Conservation (phyloP, 2,329 filamentous ascomycete genomes). For the Ophiostoma sp. region DNA sequence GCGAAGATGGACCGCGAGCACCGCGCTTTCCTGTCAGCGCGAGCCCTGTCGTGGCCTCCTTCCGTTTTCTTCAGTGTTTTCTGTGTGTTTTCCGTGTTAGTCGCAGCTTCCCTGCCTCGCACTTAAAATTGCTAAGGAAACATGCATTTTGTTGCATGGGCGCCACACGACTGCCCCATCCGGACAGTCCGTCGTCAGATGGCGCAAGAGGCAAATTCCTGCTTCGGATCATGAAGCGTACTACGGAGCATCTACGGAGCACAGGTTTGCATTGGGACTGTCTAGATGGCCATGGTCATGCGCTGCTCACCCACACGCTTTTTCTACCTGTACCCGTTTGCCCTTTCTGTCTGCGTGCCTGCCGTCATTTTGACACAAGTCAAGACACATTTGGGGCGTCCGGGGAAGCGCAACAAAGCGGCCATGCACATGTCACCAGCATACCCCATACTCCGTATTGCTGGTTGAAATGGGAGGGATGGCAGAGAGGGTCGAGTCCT, state of each 20-base stretch:
- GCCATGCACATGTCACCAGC: neutral
- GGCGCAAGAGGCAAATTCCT: neutral
- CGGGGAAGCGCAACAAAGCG: neutral
- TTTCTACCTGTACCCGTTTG: neutral
- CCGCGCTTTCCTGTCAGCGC: conserved; percentile 4
- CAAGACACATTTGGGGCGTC: neutral
- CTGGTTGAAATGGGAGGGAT: neutral
- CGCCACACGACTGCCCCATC: conserved; percentile 1
- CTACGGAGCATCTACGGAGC: conserved; percentile 3
- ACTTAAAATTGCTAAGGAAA: neutral
- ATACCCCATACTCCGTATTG: neutral
- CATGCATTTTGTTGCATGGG: neutral
- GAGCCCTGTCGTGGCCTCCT: neutral
- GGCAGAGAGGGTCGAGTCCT: neutral
- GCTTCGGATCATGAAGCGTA: conserved; percentile 7
- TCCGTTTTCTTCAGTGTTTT: neutral
- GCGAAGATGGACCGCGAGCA: neutral
- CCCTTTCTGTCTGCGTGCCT: neutral
- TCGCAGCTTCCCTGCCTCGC: neutral
- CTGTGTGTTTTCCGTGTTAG: neutral
- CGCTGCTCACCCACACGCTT: neutral
- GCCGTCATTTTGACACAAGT: neutral
- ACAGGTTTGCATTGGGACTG: neutral
- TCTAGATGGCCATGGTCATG: neutral
- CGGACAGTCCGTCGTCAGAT: neutral